Evolutionary conservation across 768 basidiomycete species (phyloP).

Genomic region (Wakefieldia striispora): DNA sequence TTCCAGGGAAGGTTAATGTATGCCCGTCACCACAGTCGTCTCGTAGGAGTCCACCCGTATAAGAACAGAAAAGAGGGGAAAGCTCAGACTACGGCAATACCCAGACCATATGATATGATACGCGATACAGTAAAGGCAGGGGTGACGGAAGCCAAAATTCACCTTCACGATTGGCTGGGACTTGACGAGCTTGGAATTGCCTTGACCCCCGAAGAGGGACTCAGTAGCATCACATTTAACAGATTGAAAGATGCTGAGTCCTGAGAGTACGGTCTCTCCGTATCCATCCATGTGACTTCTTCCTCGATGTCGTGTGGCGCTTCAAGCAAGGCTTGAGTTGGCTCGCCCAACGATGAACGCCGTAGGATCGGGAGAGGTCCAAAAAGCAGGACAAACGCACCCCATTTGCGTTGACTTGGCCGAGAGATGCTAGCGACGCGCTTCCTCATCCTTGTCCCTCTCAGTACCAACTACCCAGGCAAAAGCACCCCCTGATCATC

Average conservation of each 20-base stretch:
- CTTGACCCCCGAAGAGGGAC: constrained; percentile 17
- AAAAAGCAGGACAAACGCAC: constrained; percentile 55
- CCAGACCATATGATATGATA: constrained; percentile 22
- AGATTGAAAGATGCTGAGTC: constrained; percentile 19
- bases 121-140: constrained; percentile 16
- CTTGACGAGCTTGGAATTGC: constrained; percentile 15
- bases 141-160: constrained; percentile 37
- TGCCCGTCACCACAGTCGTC: constrained; percentile 3
- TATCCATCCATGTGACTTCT: constrained; percentile 24
- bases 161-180: constrained; percentile 35
- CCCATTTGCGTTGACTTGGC: constrained; percentile 61
- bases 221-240: constrained; percentile 13
- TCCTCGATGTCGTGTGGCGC: constrained; percentile 19
- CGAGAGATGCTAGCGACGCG: constrained; percentile 55
- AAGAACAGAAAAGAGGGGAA: background rate
- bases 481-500: constrained; percentile 2
- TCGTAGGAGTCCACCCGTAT: constrained; percentile 22
- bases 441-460: constrained; percentile 51
- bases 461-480: constrained; percentile 9
- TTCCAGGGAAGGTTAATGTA: background rate
- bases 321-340: too few relatives aligned
- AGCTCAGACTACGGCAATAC: constrained; percentile 30
- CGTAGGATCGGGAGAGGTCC: constrained; percentile 30
- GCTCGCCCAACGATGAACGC: constrained; percentile 7
- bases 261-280: constrained; percentile 21